Conservation (phyloP, 495 filamentous ascomycete species). For the Baudoinia panamericana region DNA sequence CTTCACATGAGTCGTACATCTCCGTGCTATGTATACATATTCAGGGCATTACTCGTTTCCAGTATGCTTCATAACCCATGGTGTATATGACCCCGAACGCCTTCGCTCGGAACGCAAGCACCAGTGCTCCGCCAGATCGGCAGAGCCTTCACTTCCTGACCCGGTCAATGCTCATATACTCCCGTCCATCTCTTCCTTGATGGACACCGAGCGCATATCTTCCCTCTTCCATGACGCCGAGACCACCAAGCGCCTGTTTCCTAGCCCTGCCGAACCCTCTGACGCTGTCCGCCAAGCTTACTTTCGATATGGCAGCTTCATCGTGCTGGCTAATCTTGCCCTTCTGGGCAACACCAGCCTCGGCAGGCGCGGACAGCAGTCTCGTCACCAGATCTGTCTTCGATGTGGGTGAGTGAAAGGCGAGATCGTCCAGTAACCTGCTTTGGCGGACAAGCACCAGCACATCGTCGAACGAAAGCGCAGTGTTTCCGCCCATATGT, state of each 20-base stretch:
- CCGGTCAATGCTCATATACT: slow-evolving; percentile 55
- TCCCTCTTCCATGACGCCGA: slow-evolving; percentile 1
- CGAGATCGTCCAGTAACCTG: slow-evolving; percentile 51
- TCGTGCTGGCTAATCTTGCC: not conserved
- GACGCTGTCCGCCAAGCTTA: slow-evolving; percentile 10
- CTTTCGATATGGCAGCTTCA: slow-evolving; percentile 4
- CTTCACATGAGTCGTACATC: no score
- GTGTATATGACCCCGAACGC: no score
- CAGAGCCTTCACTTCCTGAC: slow-evolving; percentile 23
- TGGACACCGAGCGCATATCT: slow-evolving; percentile 52
- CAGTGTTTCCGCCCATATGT: slow-evolving; percentile 36
- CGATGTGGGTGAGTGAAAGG: slow-evolving; percentile 46
- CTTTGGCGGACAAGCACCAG: slow-evolving; percentile 61
- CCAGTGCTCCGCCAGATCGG: no score
- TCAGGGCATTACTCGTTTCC: no score
- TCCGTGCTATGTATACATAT: no score
- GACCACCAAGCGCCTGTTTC: not conserved
- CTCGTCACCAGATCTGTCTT: slow-evolving; percentile 52
- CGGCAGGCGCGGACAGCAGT: slow-evolving; percentile 31
- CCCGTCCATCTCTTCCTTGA: slow-evolving; percentile 46
- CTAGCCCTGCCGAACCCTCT: slow-evolving; percentile 33
- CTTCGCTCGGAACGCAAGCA: no score
- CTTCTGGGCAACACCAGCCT: not conserved
- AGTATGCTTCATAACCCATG: no score
- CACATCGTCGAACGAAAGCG: slow-evolving; percentile 59